Evolutionary conservation across 371 early-diverging fungal species (phyloP).

Genomic region (Lichtheimia ornata): DNA sequence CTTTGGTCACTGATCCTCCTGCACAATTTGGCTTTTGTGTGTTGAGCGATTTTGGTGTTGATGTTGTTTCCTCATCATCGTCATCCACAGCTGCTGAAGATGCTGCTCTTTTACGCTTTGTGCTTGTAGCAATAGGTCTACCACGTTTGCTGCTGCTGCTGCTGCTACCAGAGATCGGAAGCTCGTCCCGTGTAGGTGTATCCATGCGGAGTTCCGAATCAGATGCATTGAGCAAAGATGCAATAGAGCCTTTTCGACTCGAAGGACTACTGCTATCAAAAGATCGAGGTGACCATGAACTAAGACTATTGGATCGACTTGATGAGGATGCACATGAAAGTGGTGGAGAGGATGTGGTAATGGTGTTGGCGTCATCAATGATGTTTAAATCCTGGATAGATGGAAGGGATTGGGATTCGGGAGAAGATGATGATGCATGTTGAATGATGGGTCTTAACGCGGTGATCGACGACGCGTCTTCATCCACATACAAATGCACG

Average conservation of each 20-base stretch:
- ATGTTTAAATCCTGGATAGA: constrained; percentile 31
- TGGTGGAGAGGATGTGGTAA: neutral
- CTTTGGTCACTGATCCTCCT: constrained; percentile 33
- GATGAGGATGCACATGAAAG: neutral
- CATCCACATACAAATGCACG: neutral
- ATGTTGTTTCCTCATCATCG: neutral
- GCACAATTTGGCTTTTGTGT: constrained; percentile 7
- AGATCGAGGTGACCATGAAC: constrained; percentile 8
- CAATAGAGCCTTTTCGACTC: constrained; percentile 45
- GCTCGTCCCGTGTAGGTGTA: neutral
- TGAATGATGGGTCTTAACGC: constrained; percentile 5
- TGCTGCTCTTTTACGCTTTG: neutral
- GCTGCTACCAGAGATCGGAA: too few relatives aligned
- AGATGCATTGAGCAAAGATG: constrained; percentile 37
- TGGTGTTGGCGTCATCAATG: constrained; percentile 8
- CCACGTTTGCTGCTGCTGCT: too few relatives aligned
- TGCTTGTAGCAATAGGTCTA: neutral
- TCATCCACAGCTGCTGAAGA: constrained; percentile 4
- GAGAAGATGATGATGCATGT: constrained; percentile 1
- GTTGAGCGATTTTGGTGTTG: neutral
- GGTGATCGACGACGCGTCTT: neutral
- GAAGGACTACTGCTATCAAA: constrained; percentile 5
- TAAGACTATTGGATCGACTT: constrained; percentile 11
- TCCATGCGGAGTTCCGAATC: neutral
- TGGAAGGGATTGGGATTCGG: constrained; percentile 16